phyloP scores from a whole-genome alignment of 805 yeast genomes.

The Saccharomycopsis fibuligera region DNA sequence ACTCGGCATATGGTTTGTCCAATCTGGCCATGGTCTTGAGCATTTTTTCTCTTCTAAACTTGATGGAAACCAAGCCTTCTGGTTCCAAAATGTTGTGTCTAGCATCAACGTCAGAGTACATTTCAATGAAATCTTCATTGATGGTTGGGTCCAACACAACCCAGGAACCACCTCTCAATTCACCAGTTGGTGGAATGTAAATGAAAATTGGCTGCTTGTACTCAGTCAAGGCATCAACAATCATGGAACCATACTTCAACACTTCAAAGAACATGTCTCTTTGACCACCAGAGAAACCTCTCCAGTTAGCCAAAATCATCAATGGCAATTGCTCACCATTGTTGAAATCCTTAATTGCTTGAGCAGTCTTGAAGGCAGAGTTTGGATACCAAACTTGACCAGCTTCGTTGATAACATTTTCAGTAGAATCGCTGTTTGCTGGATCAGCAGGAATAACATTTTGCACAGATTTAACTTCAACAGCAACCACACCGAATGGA shows the following conservation, averaged over 20 bases:
- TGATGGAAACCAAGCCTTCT: constrained; percentile 98
- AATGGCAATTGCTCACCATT: constrained; percentile 96
- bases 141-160: constrained; percentile 99
- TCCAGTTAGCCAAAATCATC: constrained; percentile 98
- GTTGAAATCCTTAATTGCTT: constrained; percentile 96
- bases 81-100: constrained; percentile 99
- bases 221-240: constrained; percentile 94
- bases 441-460: constrained; percentile 96
- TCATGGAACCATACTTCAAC: constrained; percentile 91
- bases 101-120: constrained; percentile 95
- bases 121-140: constrained; percentile 96
- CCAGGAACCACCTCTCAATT: constrained; percentile 99
- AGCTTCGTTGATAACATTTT: constrained; percentile 82
- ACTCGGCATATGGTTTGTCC: constrained; percentile 66
- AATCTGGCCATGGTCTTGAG: constrained; percentile 87
- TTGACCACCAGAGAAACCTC: constrained; percentile 99
- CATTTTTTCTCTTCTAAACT: constrained; percentile 90
- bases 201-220: constrained; percentile 96
- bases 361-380: constrained; percentile 98
- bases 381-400: constrained; percentile 99
- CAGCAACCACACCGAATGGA: constrained; percentile 97
- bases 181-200: constrained; percentile 97
- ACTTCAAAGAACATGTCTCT: constrained; percentile 99
- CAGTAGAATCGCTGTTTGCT: constrained; percentile 94
- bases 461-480: constrained; percentile 86